Base-by-base conservation (phyloP, 1,284 basidiomycete genomes). In the Cutaneotrichosporon spelunceum region DNA sequence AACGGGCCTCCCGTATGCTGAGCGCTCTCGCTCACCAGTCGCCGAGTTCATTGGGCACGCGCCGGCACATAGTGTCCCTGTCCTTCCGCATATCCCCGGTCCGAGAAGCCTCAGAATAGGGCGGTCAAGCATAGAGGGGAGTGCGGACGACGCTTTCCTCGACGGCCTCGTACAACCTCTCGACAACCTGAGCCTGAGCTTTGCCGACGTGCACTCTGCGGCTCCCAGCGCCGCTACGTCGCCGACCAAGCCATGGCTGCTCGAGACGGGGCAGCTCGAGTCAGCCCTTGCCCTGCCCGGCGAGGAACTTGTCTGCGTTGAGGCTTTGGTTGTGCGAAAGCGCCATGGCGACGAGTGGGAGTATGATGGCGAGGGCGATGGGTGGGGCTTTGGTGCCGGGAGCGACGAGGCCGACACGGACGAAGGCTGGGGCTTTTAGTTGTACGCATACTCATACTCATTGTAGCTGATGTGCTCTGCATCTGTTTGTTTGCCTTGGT, bases 311-410 rank as follows among this genome's bases (percentile, higher is more conserved):
- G 74, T 78, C 39, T 79, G 78, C 63, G 78, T 79, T 21, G 78
- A 79, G 62, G 78, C 76, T 19, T 60, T 79, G 8, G 76, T 79
- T 10, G 75, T 79, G 44, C 63, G 77, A 14, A 79, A 79, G 59
- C 58, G 66, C 19, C 67, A 70, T 49, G 62, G 56, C 5, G 57
- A 60, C 36, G 70, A 72, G 44, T 68, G 64, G 57, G 66, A 47
- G 54, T 61, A 59, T 39, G 60, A 52, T 30, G 67, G 63, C 3
- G 66, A 68, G 27, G 67, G 69, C 10, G 67, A 65, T 21, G 68
- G 66, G 65, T 67, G 67, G 57, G 60, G 71, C 67, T 67, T 62
- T 72, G 60, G 77, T 68, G 13, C 68, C 63, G 60, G 65, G 34
- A 23, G 33, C 16, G 54, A 34, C 50, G 50, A 53, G n/a, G 30